These are phyloP conservation scores for Gaertneriomyces sp. DNA, from an alignment of 192 early-diverging fungal genomes.

Conservation along the genomic window DNA sequence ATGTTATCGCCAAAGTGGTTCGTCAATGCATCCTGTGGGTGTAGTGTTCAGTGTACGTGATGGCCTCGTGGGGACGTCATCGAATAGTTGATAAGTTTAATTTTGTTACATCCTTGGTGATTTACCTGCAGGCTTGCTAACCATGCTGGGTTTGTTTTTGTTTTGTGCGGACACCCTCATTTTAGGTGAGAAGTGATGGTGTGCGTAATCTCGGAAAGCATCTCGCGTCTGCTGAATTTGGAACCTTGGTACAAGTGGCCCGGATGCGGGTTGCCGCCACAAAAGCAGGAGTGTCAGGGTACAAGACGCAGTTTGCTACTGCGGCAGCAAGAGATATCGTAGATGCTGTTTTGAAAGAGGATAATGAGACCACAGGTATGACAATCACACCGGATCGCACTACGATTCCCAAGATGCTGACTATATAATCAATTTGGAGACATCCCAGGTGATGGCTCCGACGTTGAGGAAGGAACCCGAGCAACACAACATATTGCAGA, in stretches of 20 bases:
- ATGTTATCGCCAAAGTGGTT: slow-evolving; percentile 3
- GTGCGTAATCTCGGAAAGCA: background rate
- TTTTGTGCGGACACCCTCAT: slow-evolving; percentile 6
- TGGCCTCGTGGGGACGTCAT: slow-evolving; percentile 9
- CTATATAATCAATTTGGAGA: background rate
- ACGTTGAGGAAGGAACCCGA: slow-evolving; percentile 3
- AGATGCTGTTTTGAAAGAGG: background rate
- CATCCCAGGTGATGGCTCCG: slow-evolving; percentile 3
- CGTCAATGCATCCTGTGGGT: slow-evolving; percentile 4
- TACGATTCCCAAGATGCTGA: background rate
- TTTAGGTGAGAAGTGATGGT: background rate
- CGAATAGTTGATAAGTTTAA: background rate
- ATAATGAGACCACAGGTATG: slow-evolving; percentile 3
- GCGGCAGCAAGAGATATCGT: slow-evolving; percentile 8
- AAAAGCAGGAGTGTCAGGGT: slow-evolving; percentile 2
- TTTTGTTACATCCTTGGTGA: background rate
- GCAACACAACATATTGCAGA: too few species aligned
- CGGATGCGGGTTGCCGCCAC: background rate
- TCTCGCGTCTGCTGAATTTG: slow-evolving; percentile 1
- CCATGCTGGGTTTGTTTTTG: background rate
- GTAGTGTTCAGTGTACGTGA: slow-evolving; percentile 8
- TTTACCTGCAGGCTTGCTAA: slow-evolving; percentile 2
- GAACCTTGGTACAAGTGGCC: background rate
- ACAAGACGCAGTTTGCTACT: slow-evolving; percentile 2
- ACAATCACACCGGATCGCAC: background rate